phyloP scores from a whole-genome alignment of 1,284 basidiomycete genomes.

The Pseudozyma flocculosa region DNA sequence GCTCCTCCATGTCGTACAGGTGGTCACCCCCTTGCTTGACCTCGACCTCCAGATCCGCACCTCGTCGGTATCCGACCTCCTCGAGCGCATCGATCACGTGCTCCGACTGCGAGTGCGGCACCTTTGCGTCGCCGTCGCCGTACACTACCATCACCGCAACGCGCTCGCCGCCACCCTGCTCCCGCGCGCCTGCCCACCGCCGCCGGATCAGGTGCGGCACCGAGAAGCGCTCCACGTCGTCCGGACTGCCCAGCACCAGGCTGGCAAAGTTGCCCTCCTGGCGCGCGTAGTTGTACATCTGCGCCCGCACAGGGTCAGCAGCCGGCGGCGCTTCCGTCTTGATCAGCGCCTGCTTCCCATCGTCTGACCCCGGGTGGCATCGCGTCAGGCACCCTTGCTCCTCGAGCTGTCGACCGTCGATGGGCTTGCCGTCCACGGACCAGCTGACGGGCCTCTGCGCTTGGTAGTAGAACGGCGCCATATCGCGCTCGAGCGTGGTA shows the following conservation, averaged over 20 bases:
- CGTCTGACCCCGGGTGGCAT: slow-evolving; percentile 9
- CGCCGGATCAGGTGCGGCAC: slow-evolving; percentile 17
- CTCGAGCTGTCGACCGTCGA: slow-evolving; percentile 12
- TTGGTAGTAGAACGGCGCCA: slow-evolving; percentile 36
- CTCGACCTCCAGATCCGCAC: slow-evolving; percentile 6
- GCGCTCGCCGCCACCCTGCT: background rate
- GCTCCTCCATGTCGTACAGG: slow-evolving; percentile 30
- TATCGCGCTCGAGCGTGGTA: slow-evolving; percentile 21
- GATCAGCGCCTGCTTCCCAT: slow-evolving; percentile 6
- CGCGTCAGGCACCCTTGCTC: slow-evolving; percentile 18
- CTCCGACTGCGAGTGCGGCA: slow-evolving; percentile 33
- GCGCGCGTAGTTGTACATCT: slow-evolving; percentile 39
- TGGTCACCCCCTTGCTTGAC: slow-evolving; percentile 29
- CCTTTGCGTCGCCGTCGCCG: slow-evolving; percentile 33
- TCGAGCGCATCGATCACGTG: slow-evolving; percentile 30
- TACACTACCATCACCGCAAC: slow-evolving; percentile 29
- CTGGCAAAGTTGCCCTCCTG: slow-evolving; percentile 34
- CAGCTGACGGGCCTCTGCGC: slow-evolving; percentile 32
- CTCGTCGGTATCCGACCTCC: slow-evolving; percentile 13
- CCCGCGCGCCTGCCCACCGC: no score
- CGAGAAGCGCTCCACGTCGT: slow-evolving; percentile 10
- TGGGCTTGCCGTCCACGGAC: slow-evolving; percentile 22
- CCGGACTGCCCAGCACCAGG: slow-evolving; percentile 16
- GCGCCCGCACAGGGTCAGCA: slow-evolving; percentile 22
- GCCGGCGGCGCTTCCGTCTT: slow-evolving; percentile 30